Base-by-base conservation (phyloP, 108 stramenopile species). In the Bacterosira constricta region DNA sequence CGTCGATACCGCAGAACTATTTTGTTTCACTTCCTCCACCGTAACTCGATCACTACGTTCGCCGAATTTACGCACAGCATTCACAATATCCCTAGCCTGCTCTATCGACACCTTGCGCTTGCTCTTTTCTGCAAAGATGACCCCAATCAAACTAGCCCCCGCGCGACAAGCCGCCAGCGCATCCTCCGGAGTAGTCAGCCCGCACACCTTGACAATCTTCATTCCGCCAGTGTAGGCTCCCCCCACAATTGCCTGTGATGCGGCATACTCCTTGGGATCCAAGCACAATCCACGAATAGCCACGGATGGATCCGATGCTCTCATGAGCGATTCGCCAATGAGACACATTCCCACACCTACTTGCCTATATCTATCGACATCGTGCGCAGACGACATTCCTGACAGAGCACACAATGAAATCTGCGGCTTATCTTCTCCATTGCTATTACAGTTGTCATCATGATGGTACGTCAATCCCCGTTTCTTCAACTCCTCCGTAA, bases 291-390 rank as follows among this genome's bases (percentile, higher is more conserved):
- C 85, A 4, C 68, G 63, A 70, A 99, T 96, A 3, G 93, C 94
- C n/a, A 63, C 70, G 6, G 44, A 54, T 3, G 97, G 94, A 84
- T 97, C 92, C 1, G 86, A 63, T 1, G 98, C 91, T 59, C 97
- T 79, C 99, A 99, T 99, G 34, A 99, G 89, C 12, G 96, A 88
- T 84, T 99, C 99, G 36, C 99, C 99, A 60, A 99, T 97, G 23
- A 99, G 83, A 67, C 97, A 94, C 88, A 96, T 95, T 15, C 89
- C 87, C 18, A 96, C 88, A 15, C 93, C 92, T 17, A 77, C 82
- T 25, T 83, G 45, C 8, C 95, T 80, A 83, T 97, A 97, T 27
- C 92, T 77, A 57, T 90, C 79, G 5, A 98, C 96, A 73, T 98
- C 96, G 41, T 83, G 66, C 11, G 88, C 82, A 0, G 80, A 81